Conservation (phyloP, 78 protist species). For the Pigoraptor vietnamica region DNA sequence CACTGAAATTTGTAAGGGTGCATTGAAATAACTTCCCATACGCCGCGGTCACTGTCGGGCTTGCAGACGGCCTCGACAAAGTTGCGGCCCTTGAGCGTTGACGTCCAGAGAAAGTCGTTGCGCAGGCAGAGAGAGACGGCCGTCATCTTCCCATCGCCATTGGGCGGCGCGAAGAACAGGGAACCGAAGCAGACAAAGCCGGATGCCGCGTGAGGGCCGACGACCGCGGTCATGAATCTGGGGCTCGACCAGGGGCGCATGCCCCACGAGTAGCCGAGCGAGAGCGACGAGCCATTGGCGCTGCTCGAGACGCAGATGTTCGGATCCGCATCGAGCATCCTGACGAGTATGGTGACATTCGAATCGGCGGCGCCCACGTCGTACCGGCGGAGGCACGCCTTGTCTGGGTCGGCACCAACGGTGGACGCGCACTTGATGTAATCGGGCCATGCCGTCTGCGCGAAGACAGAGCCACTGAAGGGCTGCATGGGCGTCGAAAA, state of each 20-base stretch:
- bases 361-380: neutral
- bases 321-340: neutral
- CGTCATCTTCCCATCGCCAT: neutral
- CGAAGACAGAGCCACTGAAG: neutral
- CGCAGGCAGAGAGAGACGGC: neutral
- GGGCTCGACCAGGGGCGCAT: neutral
- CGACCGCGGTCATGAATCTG: neutral
- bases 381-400: neutral
- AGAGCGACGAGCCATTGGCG: neutral
- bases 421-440: neutral
- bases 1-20: too few relatives aligned
- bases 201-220: neutral
- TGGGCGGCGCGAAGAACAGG: neutral
- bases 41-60: neutral
- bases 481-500: neutral
- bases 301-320: neutral
- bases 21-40: too few relatives aligned
- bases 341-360: neutral
- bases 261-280: neutral
- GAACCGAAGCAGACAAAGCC: neutral
- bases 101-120: neutral
- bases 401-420: neutral
- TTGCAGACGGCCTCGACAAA: neutral
- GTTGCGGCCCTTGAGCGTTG: neutral
- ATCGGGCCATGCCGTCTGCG: neutral